A percentile compares a stretch with the other conserved stretches of the same genome.
phyloP scores from a whole-genome alignment of 108 stramenopile genomes.

The Aureococcus anophagefferens region DNA sequence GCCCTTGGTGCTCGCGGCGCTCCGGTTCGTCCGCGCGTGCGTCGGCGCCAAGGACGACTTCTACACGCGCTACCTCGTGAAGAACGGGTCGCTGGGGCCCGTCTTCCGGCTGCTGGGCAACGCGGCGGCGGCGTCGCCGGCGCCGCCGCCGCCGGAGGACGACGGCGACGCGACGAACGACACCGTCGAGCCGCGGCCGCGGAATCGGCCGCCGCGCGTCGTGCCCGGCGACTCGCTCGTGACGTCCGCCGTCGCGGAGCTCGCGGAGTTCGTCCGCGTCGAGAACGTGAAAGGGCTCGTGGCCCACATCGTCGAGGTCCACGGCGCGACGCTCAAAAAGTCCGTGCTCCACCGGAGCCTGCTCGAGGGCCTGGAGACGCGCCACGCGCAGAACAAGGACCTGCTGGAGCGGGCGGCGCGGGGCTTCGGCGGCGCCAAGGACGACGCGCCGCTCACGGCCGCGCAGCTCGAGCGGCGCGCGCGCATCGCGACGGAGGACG shows the following conservation, averaged over 20 bases:
- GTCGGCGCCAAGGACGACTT: slow-evolving; percentile 48
- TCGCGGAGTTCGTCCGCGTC: slow-evolving; percentile 25
- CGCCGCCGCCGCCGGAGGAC: no score
- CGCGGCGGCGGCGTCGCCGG: background rate
- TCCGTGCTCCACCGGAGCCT: background rate
- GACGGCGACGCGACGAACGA: no score
- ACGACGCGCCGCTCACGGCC: background rate
- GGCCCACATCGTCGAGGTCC: slow-evolving; percentile 21
- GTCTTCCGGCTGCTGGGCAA: slow-evolving; percentile 23
- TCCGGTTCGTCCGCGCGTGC: slow-evolving; percentile 38
- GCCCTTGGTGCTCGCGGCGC: slow-evolving; percentile 28
- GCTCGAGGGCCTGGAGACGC: slow-evolving; percentile 11
- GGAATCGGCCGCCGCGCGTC: background rate
- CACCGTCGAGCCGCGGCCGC: no score
- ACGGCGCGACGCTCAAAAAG: slow-evolving; percentile 3
- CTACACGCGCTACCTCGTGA: slow-evolving; percentile 37
- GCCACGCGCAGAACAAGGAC: slow-evolving; percentile 22
- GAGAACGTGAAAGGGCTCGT: slow-evolving; percentile 13
- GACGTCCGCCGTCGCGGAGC: slow-evolving; percentile 37
- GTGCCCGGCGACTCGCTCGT: slow-evolving; percentile 25
- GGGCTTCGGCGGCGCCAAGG: background rate
- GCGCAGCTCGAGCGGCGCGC: background rate
- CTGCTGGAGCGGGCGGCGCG: slow-evolving; percentile 6
- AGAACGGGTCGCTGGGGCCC: slow-evolving; percentile 31
- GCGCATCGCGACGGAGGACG: background rate